phyloP scores from a whole-genome alignment of 2,329 filamentous ascomycete species.

The Colletotrichum simmondsii region DNA sequence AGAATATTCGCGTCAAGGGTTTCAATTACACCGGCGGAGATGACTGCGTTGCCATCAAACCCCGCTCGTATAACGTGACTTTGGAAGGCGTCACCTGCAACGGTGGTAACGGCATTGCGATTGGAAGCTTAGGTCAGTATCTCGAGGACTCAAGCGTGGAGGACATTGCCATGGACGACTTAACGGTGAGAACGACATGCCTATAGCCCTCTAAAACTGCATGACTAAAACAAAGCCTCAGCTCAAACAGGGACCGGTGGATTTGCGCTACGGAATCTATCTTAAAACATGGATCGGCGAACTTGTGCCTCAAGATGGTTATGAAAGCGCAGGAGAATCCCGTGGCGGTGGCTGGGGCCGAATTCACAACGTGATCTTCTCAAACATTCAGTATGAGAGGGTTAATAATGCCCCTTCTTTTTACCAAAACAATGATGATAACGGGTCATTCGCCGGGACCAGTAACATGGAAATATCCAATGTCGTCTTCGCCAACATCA shows the following conservation, averaged over 20 bases:
- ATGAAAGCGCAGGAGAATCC: background rate
- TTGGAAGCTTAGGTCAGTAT: background rate
- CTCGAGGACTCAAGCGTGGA: background rate
- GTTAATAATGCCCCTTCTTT: background rate
- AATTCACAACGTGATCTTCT: background rate
- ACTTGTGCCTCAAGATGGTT: background rate
- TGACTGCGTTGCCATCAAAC: background rate
- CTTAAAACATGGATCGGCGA: background rate
- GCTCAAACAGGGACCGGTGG: background rate
- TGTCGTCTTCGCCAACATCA: background rate
- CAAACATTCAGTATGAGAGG: background rate
- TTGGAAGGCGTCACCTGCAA: background rate
- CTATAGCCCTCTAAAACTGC: background rate
- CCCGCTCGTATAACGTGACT: background rate
- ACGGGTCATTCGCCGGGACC: background rate
- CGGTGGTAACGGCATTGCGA: background rate
- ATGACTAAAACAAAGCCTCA: background rate
- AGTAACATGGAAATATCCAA: background rate
- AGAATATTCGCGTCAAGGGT: background rate
- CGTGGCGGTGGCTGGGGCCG: too few species aligned
- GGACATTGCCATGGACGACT: background rate
- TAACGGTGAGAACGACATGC: background rate
- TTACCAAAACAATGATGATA: background rate
- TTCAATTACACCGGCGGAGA: background rate
- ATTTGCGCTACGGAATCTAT: background rate